A percentile compares a stretch with the other conserved stretches of the same genome.
phyloP scores from a whole-genome alignment of 495 filamentous ascomycete genomes.

The Rhizodiscina lignyota region DNA sequence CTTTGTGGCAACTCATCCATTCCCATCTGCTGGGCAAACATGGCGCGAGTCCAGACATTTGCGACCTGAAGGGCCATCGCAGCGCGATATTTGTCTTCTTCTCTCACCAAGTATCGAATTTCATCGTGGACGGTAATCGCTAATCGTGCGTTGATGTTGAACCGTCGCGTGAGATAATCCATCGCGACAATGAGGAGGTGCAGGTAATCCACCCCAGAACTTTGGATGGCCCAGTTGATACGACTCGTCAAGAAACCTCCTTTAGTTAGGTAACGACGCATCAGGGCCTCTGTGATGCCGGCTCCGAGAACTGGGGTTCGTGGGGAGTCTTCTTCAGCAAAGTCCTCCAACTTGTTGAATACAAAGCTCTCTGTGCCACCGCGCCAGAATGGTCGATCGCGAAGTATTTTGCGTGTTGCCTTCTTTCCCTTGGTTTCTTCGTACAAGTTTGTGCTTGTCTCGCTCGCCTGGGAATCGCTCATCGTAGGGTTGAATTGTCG shows the following conservation, averaged over 20 bases:
- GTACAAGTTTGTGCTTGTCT: constrained; percentile 69
- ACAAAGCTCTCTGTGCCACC: constrained; percentile 95
- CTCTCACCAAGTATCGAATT: constrained; percentile 79
- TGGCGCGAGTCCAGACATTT: constrained; percentile 91
- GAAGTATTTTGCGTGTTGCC: constrained; percentile 47
- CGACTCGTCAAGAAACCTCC: constrained; percentile 88
- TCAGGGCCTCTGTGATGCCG: constrained; percentile 89
- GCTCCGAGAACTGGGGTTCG: constrained; percentile 89
- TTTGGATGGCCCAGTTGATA: constrained; percentile 99
- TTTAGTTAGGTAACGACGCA: constrained; percentile 70
- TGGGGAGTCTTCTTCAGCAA: constrained; percentile 84
- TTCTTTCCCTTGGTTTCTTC: constrained; percentile 76
- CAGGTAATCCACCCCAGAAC: constrained; percentile 91
- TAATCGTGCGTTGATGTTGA: constrained; percentile 66
- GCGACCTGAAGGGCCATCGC: constrained; percentile 87
- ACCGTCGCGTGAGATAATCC: constrained; percentile 83
- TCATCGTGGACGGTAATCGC: constrained; percentile 96
- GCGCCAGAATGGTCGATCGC: constrained; percentile 74
- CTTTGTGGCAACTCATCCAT: constrained; percentile 88
- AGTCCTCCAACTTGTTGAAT: constrained; percentile 95
- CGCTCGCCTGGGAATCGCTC: constrained; percentile 55
- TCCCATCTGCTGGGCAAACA: constrained; percentile 93
- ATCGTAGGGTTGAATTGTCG: constrained; percentile 82
- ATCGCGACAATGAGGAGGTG: constrained; percentile 87
- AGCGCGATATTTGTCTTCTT: constrained; percentile 71